Evolutionary conservation across 1,139 yeast genomes (phyloP).

Genomic region (Magnusiomyces fungicola): DNA sequence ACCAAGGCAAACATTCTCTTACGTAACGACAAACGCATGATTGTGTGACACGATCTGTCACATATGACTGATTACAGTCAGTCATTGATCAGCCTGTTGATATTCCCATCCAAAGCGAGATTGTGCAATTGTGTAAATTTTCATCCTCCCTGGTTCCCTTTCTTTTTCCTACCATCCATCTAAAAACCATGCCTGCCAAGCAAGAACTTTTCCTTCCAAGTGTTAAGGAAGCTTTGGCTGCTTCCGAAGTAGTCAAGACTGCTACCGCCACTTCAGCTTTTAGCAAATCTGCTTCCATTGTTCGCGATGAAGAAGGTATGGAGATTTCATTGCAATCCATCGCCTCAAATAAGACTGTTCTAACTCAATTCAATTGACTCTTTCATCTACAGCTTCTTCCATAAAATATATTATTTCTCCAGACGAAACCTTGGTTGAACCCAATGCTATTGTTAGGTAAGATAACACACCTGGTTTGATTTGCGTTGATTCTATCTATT

Average conservation of each 20-base stretch:
- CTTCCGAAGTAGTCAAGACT: background rate
- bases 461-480: slow-evolving; percentile 35
- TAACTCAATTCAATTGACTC: too few species aligned
- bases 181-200: background rate
- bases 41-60: background rate
- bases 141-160: too few species aligned
- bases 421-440: slow-evolving; percentile 43
- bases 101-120: too few species aligned
- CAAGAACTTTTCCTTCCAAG: background rate
- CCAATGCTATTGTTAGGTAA: slow-evolving; percentile 77
- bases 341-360: background rate
- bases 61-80: background rate
- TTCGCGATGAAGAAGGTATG: background rate
- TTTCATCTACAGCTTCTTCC: background rate
- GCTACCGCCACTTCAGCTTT: background rate
- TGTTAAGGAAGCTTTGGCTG: background rate
- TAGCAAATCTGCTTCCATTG: background rate
- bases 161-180: background rate
- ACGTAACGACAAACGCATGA: too few species aligned
- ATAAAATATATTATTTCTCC: background rate
- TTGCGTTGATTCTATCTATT: slow-evolving; percentile 14
- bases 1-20: too few species aligned
- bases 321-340: background rate
- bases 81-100: too few species aligned
- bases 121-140: background rate